These are phyloP conservation scores for Candida piceae DNA, from an alignment of 805 yeast species.

Conservation along the genomic window DNA sequence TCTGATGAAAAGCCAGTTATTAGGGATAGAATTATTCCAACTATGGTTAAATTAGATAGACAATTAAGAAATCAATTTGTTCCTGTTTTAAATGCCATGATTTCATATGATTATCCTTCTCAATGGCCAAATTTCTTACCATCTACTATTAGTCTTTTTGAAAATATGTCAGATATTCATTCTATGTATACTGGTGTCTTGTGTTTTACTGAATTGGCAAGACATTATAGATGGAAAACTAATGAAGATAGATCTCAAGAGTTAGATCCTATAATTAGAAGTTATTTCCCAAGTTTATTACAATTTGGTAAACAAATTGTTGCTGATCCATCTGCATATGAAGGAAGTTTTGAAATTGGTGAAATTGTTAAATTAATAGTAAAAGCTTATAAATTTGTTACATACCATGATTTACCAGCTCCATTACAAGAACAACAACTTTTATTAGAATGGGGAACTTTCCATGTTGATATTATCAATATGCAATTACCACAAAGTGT, in stretches of 20 bases:
- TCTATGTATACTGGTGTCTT: slow-evolving; percentile 61
- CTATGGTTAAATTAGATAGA: slow-evolving; percentile 47
- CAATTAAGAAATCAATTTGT: slow-evolving; percentile 40
- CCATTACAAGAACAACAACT: slow-evolving; percentile 51
- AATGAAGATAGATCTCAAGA: slow-evolving; percentile 47
- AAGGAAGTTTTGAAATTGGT: slow-evolving; percentile 35
- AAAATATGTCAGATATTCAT: slow-evolving; percentile 36
- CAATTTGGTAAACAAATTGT: slow-evolving; percentile 56
- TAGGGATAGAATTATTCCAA: slow-evolving; percentile 61
- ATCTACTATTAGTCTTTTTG: slow-evolving; percentile 41
- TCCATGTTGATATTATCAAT: slow-evolving; percentile 65
- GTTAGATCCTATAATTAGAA: slow-evolving; percentile 55
- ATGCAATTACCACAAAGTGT: slow-evolving; percentile 53
- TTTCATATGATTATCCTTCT: slow-evolving; percentile 35
- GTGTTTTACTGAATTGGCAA: slow-evolving; percentile 68
- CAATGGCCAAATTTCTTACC: slow-evolving; percentile 56
- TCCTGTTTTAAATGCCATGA: slow-evolving; percentile 50
- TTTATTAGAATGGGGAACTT: slow-evolving; percentile 64
- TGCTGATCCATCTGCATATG: slow-evolving; percentile 28
- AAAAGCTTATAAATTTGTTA: slow-evolving; percentile 77
- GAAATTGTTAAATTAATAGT: slow-evolving; percentile 73
- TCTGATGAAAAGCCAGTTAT: slow-evolving; percentile 71
- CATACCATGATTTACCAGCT: slow-evolving; percentile 73
- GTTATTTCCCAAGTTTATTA: slow-evolving; percentile 66
- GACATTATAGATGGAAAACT: slow-evolving; percentile 72